phyloP scores from a whole-genome alignment of 164 flowering plant genomes.

The Aristolochia contorta region DNA sequence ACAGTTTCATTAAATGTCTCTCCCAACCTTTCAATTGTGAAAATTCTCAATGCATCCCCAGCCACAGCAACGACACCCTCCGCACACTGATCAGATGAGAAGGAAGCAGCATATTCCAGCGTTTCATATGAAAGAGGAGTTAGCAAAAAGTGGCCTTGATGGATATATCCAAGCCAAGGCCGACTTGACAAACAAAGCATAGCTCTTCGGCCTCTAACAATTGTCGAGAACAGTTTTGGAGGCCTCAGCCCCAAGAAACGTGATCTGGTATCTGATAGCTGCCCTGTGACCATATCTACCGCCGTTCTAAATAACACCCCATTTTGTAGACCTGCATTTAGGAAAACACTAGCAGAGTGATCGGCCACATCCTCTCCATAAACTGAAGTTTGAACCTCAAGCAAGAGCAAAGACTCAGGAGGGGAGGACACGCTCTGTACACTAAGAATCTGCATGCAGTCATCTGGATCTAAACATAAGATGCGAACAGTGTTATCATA shows the following conservation, averaged over 20 bases:
- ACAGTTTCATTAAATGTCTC: slow-evolving; percentile 94
- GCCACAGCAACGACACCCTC: slow-evolving; percentile 99
- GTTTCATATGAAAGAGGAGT: slow-evolving; percentile 95
- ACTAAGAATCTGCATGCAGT: slow-evolving; percentile 87
- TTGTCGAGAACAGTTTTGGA: slow-evolving; percentile 80
- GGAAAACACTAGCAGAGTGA: slow-evolving; percentile 95
- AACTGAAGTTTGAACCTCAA: slow-evolving; percentile 87
- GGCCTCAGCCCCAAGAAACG: slow-evolving; percentile 88
- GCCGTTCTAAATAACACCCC: slow-evolving; percentile 93
- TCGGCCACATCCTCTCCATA: slow-evolving; percentile 99
- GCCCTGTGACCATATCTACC: slow-evolving; percentile 98
- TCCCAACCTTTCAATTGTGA: slow-evolving; percentile 86
- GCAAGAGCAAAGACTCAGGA: slow-evolving; percentile 96
- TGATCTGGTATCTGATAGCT: slow-evolving; percentile 94
- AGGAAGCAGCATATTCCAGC: slow-evolving; percentile 94
- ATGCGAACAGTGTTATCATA: slow-evolving; percentile 91
- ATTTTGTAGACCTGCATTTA: slow-evolving; percentile 89
- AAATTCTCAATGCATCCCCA: slow-evolving; percentile 86
- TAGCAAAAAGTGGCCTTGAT: slow-evolving; percentile 86
- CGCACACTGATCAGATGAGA: slow-evolving; percentile 97
- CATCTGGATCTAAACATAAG: slow-evolving; percentile 94
- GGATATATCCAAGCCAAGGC: slow-evolving; percentile 97
- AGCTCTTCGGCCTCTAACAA: slow-evolving; percentile 79
- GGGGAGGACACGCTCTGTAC: slow-evolving; percentile 91
- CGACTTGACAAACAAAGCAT: slow-evolving; percentile 97